These are phyloP conservation scores for Eucalyptus pumila DNA, from an alignment of 345 rosid species.

Conservation along the genomic window DNA sequence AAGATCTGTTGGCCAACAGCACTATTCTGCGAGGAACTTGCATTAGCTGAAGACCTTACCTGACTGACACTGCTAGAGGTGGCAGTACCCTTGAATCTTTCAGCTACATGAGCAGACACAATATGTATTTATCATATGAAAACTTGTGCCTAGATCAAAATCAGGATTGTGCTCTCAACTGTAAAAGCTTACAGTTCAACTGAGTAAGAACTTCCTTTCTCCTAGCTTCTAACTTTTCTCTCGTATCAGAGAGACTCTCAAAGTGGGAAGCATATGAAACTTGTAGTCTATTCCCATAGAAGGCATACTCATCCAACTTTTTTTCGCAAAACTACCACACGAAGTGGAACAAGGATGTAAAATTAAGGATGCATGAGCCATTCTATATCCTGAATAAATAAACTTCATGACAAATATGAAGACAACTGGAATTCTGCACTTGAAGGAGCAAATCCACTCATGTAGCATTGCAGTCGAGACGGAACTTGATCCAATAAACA, in stretches of 20 bases:
- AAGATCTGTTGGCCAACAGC: background rate
- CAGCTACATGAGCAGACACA: slow-evolving; percentile 15
- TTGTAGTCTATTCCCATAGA: slow-evolving; percentile 60
- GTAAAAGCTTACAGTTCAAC: slow-evolving; percentile 36
- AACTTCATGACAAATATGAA: background rate
- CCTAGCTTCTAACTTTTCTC: slow-evolving; percentile 69
- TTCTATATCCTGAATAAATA: background rate
- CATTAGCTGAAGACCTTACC: background rate
- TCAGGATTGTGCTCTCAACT: background rate
- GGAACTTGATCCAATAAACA: slow-evolving; percentile 78
- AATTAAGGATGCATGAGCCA: background rate
- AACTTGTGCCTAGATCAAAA: background rate
- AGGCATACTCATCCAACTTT: slow-evolving; percentile 75
- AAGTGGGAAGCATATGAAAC: slow-evolving; percentile 74
- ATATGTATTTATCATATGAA: background rate
- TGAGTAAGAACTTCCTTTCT: slow-evolving; percentile 61
- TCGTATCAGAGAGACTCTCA: slow-evolving; percentile 49
- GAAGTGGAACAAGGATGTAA: background rate
- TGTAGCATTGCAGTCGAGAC: slow-evolving; percentile 61
- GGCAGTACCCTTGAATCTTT: slow-evolving; percentile 16
- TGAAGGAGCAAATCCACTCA: background rate
- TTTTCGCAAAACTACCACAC: slow-evolving; percentile 54
- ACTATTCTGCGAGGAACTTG: slow-evolving; percentile 2
- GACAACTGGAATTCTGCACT: background rate
- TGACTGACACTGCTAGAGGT: background rate